Base-by-base conservation (phyloP, 2,329 filamentous ascomycete genomes). In the Torrubiella hemipterigena region DNA sequence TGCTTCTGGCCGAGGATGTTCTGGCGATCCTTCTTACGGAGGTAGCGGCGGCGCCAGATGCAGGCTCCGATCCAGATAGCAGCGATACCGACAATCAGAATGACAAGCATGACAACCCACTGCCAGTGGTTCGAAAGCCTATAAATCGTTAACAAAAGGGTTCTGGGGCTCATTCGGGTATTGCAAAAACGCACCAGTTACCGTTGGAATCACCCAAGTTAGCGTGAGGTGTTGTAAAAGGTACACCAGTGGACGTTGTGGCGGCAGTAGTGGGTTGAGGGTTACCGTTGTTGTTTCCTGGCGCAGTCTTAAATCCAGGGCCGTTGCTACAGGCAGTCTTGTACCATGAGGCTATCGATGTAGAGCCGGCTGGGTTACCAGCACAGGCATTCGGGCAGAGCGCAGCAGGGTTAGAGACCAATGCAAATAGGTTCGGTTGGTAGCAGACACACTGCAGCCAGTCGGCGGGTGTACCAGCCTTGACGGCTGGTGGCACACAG, bases 41-140 rank as follows among this genome's bases (percentile, higher is more conserved):
- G 63, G 54, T 87, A 80, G 42, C 79, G 77, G 35, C 76, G 74
- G 42, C 83, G 80, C 58, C 83, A 73, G 52, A 80, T 70, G 47
- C 77, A 73, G 23, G 77, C 79, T 13, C 71, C 65, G 23, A 79
- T 56, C 65, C 78, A 81, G 45, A 84, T 69, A 35, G 64, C 63
- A 11, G 67, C 58, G 38, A 93, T 81, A 32, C 64, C 77, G 37
- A 89, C 61, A 26, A 78, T 67, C 17, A 93, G 65, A 38, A 89
- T 61, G 41, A 85, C 76, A 32, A 91, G 65, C 67, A 91, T 84
- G 39, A 89, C 66, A 27, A 93, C 72, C 83, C 83, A 93, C 59
- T 76, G 68, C 62, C 73, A 84, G 53, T 89, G 82, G 17, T 61
- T 66, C 7, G 68, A 65, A 30, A 82, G 57, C 80, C 81, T 84